These are phyloP conservation scores for Pseudodiploospora longispora DNA, from an alignment of 2,329 filamentous ascomycete genomes.

Conservation along the genomic window DNA sequence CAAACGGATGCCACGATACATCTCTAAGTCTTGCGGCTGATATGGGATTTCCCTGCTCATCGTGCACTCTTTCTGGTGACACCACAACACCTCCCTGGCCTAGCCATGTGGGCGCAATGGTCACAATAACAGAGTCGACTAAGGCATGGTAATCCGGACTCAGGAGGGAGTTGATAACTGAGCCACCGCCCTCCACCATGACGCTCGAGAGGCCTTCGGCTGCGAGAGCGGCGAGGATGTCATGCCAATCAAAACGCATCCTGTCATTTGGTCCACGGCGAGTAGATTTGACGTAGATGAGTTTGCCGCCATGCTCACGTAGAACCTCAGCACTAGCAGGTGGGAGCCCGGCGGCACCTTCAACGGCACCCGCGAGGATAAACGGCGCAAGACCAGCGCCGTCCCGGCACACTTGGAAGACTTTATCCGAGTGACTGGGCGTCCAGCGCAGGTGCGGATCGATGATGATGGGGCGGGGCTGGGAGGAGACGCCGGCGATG, in stretches of 20 bases:
- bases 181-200: constrained; percentile 86
- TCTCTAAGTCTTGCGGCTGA: constrained; percentile 58
- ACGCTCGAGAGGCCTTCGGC: constrained; percentile 61
- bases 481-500: constrained; percentile 50
- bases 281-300: constrained; percentile 31
- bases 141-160: constrained; percentile 49
- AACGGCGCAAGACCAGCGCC: constrained; percentile 66
- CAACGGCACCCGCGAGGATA: constrained; percentile 49
- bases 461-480: constrained; percentile 75
- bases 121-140: constrained; percentile 74
- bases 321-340: constrained; percentile 34
- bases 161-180: constrained; percentile 77
- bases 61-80: constrained; percentile 53
- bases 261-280: constrained; percentile 27
- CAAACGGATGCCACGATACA: constrained; percentile 69
- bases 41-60: constrained; percentile 41
- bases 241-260: constrained; percentile 52
- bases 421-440: constrained; percentile 50
- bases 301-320: constrained; percentile 44
- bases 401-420: constrained; percentile 55
- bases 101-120: constrained; percentile 85
- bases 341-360: constrained; percentile 31
- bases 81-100: constrained; percentile 75
- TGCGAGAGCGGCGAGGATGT: constrained; percentile 51
- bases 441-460: constrained; percentile 74